These are phyloP conservation scores for Trypethelium eluteriae DNA, from an alignment of 495 filamentous ascomycete species.

Conservation along the genomic window DNA sequence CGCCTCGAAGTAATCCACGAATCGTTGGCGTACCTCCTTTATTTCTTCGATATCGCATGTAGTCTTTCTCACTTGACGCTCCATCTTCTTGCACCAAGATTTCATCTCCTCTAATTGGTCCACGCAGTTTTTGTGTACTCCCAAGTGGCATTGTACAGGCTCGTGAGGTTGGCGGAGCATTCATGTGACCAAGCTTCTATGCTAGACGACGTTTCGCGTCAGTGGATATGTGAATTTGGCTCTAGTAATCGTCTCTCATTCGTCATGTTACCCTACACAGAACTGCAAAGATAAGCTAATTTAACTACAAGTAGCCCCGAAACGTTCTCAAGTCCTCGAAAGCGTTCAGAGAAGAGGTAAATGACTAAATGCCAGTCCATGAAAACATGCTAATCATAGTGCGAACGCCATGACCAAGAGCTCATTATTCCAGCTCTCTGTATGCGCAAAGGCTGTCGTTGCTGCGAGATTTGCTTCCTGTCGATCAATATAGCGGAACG, in stretches of 20 bases:
- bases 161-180: neutral
- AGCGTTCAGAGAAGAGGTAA: neutral
- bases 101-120: too few species aligned
- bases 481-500: neutral
- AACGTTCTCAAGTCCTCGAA: neutral
- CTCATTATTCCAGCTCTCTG: neutral
- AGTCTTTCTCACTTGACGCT: too few species aligned
- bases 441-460: neutral
- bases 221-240: neutral
- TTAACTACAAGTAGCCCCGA: neutral
- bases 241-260: neutral
- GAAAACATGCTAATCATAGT: neutral
- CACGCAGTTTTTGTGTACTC: too few species aligned
- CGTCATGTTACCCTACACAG: neutral
- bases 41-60: too few species aligned
- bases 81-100: too few species aligned
- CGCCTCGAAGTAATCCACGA: too few species aligned
- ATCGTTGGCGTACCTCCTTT: too few species aligned
- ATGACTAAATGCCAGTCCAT: neutral
- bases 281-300: neutral
- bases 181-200: neutral
- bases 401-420: neutral
- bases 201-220: too few species aligned
- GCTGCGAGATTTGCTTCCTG: neutral
- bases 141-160: too few species aligned